Evolutionary conservation across 148 eudicot genomes (phyloP), one percentile per base, ranked within the genome.

Genomic region (Rhododendron kiyosumense): DNA sequence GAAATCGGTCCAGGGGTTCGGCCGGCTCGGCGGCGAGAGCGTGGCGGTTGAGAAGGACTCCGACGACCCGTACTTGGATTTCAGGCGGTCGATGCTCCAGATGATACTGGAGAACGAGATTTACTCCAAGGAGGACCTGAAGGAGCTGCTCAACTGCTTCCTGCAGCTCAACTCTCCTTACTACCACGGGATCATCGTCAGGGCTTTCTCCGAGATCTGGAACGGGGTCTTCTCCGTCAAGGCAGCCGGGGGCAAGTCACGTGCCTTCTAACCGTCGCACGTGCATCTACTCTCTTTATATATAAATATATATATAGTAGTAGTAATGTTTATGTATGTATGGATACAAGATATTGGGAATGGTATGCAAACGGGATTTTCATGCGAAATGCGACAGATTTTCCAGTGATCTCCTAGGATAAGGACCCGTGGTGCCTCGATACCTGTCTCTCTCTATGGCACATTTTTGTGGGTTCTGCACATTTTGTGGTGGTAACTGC

Each of bases 1-100:
- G 81, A 85, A 85, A 69, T 86, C 89, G 30, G 91, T 89, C 0
- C 94, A 91, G 81, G 93, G 93, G 45, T 91, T 88, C 86, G 95
- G 96, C 0, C 85, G 91, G 69, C 84, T 93, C 63, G 91, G 93
- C 59, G 92, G 94, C 41, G 89, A 92, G 83, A 92, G 96, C 32
- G 88, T 97, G 57, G 99, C 98, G 9, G 94, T 97, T n/a, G 98
- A 97, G 90, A 95, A 97, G 76, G 98, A 95, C 32, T 97, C 99
- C 6, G 92, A 86, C 38, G 99, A 97, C 90, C 99, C 99, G 1
- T 95, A 97, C 63, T 81, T 94, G 26, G 99, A 97, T 75, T 95
- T 97, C 63, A 88, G 96, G 85, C 92, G 91, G 24, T 95, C 98
- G 0, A 97, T 97, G 99, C 87, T 97, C 0, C 98, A 97, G 85